Evolutionary conservation across 805 yeast species (phyloP).

Genomic region (Pichia ethanolica): DNA sequence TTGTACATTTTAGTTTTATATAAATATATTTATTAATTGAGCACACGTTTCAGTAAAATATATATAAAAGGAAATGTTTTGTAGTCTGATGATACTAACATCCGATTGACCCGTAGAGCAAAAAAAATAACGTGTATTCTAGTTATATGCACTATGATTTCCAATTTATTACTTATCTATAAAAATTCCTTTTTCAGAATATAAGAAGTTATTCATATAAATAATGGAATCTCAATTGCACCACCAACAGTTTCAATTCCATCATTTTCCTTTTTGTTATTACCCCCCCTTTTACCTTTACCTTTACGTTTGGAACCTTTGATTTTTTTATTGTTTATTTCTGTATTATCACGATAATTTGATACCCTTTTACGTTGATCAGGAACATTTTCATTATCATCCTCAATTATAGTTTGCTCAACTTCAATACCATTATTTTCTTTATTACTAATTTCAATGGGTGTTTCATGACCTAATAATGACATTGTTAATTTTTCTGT

Average conservation of each 20-base stretch:
- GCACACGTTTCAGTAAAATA: no score
- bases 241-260: slow-evolving; percentile 34
- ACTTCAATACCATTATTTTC: slow-evolving; percentile 1
- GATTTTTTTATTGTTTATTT: background rate
- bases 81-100: no score
- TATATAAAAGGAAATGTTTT: no score
- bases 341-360: slow-evolving; percentile 5
- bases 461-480: slow-evolving; percentile 13
- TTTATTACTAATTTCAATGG: background rate
- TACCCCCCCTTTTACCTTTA: background rate
- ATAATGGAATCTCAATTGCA: slow-evolving; percentile 39
- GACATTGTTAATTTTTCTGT: slow-evolving; percentile 24
- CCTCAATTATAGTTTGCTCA: slow-evolving; percentile 3
- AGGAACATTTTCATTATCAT: background rate
- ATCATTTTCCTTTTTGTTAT: slow-evolving; percentile 14
- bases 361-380: slow-evolving; percentile 1
- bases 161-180: no score
- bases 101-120: no score
- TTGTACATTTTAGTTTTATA: no score
- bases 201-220: slow-evolving; percentile 19
- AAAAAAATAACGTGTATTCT: no score
- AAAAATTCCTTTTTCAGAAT: no score
- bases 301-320: slow-evolving; percentile 6
- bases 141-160: no score
- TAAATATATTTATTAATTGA: no score